Evolutionary conservation across 2,329 filamentous ascomycete genomes (phyloP), one percentile per base, ranked within the genome.

Genomic region (Pseudogymnoascus sp.): DNA sequence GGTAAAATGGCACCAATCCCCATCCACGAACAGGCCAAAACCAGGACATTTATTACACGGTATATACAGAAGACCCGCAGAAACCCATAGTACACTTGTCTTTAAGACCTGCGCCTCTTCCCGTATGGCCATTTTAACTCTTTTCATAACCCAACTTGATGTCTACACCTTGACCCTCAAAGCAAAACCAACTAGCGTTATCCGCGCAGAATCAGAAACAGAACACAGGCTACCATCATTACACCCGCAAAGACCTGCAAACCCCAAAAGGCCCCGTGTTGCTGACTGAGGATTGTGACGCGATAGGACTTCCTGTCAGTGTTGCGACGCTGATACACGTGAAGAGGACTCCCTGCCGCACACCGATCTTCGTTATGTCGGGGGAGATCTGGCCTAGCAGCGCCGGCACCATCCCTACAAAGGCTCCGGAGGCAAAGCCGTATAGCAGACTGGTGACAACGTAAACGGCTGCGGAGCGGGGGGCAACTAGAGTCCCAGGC

Each of bases 401-500:
- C 0, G 86, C 80, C 0, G 87, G 84, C 0, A 78, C 44, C 21
- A 69, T 59, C 1, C 64, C 64, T 8, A 82, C 21, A 7, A 35
- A 63, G 2, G 53, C 84, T 0, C 85, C 86, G 0, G 80, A 84
- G 1, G 80, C 80, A 60, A 89, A 77, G 0, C 89, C 89, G 69
- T 88, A 90, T 63, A 87, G 77, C 0, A 79, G 75, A 0, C 83
- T 77, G 80, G 87, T 91, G 0, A 77, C 78, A 68, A 88, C 90
- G 10, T 53, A 53, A 6, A 53, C n/a, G 14, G 47, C 47, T 11
- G 47, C 47, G 8, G 47, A 53, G 25, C 89, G 75, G 0, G 81
- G 79, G 0, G 74, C 59, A 0, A 61, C 23, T 5, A 77, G 7
- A 89, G 74, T 0, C 80, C 82, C 56, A 85, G 81, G 68, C 83